phyloP scores from a whole-genome alignment of 2,329 filamentous ascomycete species.

The Colletotrichum euphorbiae region DNA sequence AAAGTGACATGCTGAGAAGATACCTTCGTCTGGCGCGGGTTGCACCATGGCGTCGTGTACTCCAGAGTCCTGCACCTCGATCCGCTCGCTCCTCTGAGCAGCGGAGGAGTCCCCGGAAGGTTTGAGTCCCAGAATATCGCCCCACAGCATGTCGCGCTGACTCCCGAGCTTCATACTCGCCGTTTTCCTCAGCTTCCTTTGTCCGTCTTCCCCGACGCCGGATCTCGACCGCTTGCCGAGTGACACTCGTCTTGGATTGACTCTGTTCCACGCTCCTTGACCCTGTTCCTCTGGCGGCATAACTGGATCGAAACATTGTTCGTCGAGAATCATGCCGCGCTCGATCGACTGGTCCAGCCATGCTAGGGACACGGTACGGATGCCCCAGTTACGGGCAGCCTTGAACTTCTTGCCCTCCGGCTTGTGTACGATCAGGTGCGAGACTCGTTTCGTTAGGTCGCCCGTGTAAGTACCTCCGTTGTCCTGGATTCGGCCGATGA shows the following conservation, averaged over 20 bases:
- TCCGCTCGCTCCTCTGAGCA: slow-evolving; percentile 20
- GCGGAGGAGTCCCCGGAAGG: slow-evolving; percentile 25
- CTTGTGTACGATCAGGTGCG: slow-evolving; percentile 84
- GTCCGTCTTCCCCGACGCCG: slow-evolving; percentile 66
- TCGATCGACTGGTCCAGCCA: slow-evolving; percentile 89
- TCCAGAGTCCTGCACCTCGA: slow-evolving; percentile 46
- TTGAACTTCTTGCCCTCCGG: slow-evolving; percentile 91
- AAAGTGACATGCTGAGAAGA: slow-evolving; percentile 69
- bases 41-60: slow-evolving; percentile 45
- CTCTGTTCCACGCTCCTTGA: slow-evolving; percentile 77
- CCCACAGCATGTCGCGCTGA: slow-evolving; percentile 89
- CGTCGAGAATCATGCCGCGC: slow-evolving; percentile 91
- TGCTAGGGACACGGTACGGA: slow-evolving; percentile 82
- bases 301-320: slow-evolving; percentile 83
- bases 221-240: slow-evolving; percentile 71
- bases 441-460: slow-evolving; percentile 86
- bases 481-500: slow-evolving; percentile 73
- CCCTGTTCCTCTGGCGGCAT: slow-evolving; percentile 79
- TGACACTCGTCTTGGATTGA: slow-evolving; percentile 57
- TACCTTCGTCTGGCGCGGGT: slow-evolving; percentile 48
- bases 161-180: slow-evolving; percentile 85
- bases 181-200: slow-evolving; percentile 86
- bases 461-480: slow-evolving; percentile 89
- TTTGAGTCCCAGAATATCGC: slow-evolving; percentile 76
- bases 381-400: slow-evolving; percentile 84